phyloP scores from a whole-genome alignment of 1,284 basidiomycete genomes.

The Quambalaria eucalypti region DNA sequence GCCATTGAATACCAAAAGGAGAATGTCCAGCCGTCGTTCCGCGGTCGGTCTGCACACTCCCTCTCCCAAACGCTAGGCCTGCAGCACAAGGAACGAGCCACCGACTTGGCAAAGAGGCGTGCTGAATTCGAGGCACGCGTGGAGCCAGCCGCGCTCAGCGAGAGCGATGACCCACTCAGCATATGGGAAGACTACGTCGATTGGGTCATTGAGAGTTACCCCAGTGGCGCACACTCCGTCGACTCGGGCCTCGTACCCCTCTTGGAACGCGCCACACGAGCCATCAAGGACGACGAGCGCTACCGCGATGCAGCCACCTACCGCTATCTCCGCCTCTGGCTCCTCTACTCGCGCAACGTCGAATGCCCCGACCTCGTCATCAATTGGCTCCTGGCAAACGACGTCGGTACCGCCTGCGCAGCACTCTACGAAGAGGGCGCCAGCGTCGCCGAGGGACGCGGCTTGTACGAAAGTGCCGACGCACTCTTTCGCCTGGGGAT shows the following conservation, averaged over 20 bases:
- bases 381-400: conserved; percentile 63
- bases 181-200: conserved; percentile 55
- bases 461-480: conserved; percentile 59
- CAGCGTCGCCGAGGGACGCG: conserved; percentile 60
- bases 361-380: conserved; percentile 39
- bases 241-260: conserved; percentile 57
- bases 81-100: conserved; percentile 32
- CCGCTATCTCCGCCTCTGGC: conserved; percentile 82
- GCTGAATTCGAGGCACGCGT: conserved; percentile 26
- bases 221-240: conserved; percentile 56
- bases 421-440: conserved; percentile 81
- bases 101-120: conserved; percentile 24
- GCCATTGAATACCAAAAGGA: conserved; percentile 55
- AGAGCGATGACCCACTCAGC: conserved; percentile 31
- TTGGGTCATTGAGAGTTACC: conserved; percentile 60
- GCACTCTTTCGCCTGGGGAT: conserved; percentile 75
- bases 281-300: conserved; percentile 66
- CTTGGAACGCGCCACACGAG: conserved; percentile 65
- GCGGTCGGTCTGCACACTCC: conserved; percentile 54
- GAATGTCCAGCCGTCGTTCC: conserved; percentile 55
- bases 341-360: conserved; percentile 55
- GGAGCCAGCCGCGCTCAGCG: conserved; percentile 20
- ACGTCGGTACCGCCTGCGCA: conserved; percentile 69
- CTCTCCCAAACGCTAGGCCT: conserved; percentile 48
- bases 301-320: conserved; percentile 66